Base-by-base conservation (phyloP, 2,329 filamentous ascomycete genomes). In the Colletotrichum filicis region DNA sequence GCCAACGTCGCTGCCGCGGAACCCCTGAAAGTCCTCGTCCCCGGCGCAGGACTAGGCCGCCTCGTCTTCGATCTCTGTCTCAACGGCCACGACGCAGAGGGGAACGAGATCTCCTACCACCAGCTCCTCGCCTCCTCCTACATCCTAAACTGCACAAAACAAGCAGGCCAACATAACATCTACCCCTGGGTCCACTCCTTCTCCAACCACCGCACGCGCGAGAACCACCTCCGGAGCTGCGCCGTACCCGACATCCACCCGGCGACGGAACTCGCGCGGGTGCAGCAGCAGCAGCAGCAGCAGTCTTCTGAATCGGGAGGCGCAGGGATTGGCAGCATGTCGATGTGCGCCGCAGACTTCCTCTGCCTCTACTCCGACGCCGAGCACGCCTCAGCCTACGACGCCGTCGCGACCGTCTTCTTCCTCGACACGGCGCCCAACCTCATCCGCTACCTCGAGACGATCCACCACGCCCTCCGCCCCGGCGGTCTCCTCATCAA, bases 351-450 rank as follows among this genome's bases (percentile, higher is more conserved):
- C 0, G 95, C 95, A 4, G 97, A 99, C 80, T 99, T 99, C 79
- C 89, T 97, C 69, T 92, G 95, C n/a, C 83, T 95, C 1, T 99
- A 99, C 81, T 89, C 87, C 30, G 87, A 92, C 71, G 85, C 89
- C 1, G 88, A 89, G 0, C 90, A 94, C 77, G 82, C 84, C 9
- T 87, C 87, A 0, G 78, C 82, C 0, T 98, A 95, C 81, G 92
- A 98, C 78, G 95, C 93, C 1, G 94, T 98, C 2, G 92, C 94
- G 0, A 94, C 93, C 3, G 94, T 98, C 12, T 99, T 98, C 85
- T 99, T 99, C 85, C 92, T 99, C 71, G 97, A 99, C 81, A 99
- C 97, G 1, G 97, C 97, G 2, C 95, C 96, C 1, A 98, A 99
- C 80, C 81, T 98, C 37, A 93, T 98, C 66, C 90, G 93, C 2